Percentiles rank a stretch among this genome's conserved stretches.
Conservation (phyloP, 805 yeast genomes). For the Teunomyces cretensis region DNA sequence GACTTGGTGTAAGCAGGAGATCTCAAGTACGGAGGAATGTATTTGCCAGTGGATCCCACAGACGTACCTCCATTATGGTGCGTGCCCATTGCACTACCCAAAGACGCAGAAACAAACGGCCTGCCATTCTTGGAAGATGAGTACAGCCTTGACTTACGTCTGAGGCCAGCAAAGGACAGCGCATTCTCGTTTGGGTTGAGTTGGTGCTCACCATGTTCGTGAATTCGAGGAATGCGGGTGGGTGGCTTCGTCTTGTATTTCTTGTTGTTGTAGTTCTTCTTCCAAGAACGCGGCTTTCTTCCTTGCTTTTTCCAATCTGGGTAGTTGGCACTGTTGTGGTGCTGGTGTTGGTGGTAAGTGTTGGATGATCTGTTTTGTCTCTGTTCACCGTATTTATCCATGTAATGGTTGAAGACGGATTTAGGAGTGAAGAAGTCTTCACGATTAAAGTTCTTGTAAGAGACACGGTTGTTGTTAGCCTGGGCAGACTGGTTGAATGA, state of each 20-base stretch:
- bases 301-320: slow-evolving; percentile 16
- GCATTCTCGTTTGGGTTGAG: background rate
- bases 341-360: slow-evolving; percentile 7
- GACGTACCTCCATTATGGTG: slow-evolving; percentile 2
- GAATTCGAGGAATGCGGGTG: slow-evolving; percentile 3
- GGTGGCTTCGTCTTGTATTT: slow-evolving; percentile 1
- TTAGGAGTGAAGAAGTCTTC: slow-evolving; percentile 80
- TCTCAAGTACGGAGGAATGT: slow-evolving; percentile 43
- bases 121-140: slow-evolving; percentile 7
- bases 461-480: background rate
- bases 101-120: background rate
- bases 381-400: slow-evolving; percentile 60
- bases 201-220: slow-evolving; percentile 1
- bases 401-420: slow-evolving; percentile 65
- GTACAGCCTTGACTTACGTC: slow-evolving; percentile 14
- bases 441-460: slow-evolving; percentile 46
- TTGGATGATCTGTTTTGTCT: slow-evolving; percentile 13
- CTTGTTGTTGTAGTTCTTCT: slow-evolving; percentile 15
- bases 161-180: background rate
- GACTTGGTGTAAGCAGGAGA: slow-evolving; percentile 35
- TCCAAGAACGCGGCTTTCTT: slow-evolving; percentile 29
- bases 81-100: background rate
- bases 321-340: slow-evolving; percentile 2
- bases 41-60: slow-evolving; percentile 26
- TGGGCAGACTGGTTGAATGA: slow-evolving; percentile 43